phyloP scores from a whole-genome alignment of 192 early-diverging fungal genomes.

The Chytriomyces hyalinus region DNA sequence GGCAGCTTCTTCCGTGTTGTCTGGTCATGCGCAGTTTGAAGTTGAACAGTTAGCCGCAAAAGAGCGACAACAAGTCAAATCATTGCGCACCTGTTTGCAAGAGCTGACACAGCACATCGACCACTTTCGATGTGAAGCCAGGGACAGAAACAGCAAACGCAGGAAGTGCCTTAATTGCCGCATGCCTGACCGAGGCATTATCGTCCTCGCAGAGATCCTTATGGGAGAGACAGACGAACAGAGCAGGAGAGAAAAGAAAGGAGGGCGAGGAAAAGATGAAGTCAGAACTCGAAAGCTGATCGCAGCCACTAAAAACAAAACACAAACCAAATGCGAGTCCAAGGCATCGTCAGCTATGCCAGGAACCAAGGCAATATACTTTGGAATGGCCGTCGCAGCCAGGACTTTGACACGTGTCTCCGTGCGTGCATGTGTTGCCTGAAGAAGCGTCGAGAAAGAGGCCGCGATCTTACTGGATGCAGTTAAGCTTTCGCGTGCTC shows the following conservation, averaged over 20 bases:
- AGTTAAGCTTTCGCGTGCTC: no score
- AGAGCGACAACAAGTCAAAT: not conserved
- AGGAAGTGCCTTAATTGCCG: conserved; percentile 14
- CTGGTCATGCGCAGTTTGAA: not conserved
- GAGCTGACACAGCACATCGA: conserved; percentile 15
- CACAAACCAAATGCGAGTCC: conserved; percentile 2
- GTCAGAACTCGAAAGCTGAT: not conserved
- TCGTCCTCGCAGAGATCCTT: conserved; percentile 26
- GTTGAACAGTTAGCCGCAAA: not conserved
- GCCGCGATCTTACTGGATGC: no score
- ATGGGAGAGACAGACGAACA: not conserved
- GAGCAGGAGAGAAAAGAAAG: no score
- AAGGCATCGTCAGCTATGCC: not conserved
- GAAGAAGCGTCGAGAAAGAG: no score
- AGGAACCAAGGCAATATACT: not conserved
- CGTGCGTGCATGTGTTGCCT: not conserved
- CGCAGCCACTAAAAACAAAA: not conserved
- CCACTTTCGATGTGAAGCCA: not conserved
- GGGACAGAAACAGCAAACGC: not conserved
- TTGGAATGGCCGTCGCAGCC: conserved; percentile 3
- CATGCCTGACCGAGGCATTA: not conserved
- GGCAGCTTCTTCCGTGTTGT: not conserved
- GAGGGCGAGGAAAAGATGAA: not conserved
- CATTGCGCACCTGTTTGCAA: not conserved
- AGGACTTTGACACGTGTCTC: not conserved